phyloP scores from a whole-genome alignment of 140 eudicot genomes.

The Erigeron philadelphicus region DNA sequence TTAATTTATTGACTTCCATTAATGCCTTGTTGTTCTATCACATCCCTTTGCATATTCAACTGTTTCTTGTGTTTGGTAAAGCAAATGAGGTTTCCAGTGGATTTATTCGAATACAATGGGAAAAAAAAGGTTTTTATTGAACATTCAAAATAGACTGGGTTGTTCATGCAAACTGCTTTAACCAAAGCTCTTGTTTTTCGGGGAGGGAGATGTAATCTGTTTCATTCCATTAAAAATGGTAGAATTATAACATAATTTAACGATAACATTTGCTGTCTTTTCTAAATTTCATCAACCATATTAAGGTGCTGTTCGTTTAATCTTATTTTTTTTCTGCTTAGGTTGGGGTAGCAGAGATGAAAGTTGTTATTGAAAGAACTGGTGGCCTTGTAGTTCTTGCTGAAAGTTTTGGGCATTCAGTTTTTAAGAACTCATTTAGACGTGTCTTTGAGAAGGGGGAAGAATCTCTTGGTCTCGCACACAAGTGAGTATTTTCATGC shows the following conservation, averaged over 20 bases:
- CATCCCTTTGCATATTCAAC: neutral
- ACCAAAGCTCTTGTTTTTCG: neutral
- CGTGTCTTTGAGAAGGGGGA: constrained; percentile 86
- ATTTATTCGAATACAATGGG: neutral
- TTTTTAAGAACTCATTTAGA: constrained; percentile 86
- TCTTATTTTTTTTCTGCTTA: constrained; percentile 24
- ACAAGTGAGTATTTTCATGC: constrained; percentile 62
- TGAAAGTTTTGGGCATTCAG: constrained; percentile 97
- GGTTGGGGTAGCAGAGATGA: constrained; percentile 99
- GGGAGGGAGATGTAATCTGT: constrained; percentile 5
- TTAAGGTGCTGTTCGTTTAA: constrained; percentile 10
- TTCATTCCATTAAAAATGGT: neutral
- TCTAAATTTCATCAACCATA: neutral
- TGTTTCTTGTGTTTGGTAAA: neutral
- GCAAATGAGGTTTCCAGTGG: neutral
- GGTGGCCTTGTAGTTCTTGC: constrained; percentile 92
- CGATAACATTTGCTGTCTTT: neutral
- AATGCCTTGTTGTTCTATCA: constrained; percentile 3
- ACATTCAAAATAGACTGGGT: neutral
- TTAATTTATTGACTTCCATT: neutral
- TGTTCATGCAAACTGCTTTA: neutral
- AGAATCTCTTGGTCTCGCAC: constrained; percentile 81
- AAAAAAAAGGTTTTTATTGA: neutral
- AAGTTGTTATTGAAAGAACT: constrained; percentile 82
- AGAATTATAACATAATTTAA: neutral